Conservation (phyloP, 2,329 filamentous ascomycete species). For the Cladosporium sp. region DNA sequence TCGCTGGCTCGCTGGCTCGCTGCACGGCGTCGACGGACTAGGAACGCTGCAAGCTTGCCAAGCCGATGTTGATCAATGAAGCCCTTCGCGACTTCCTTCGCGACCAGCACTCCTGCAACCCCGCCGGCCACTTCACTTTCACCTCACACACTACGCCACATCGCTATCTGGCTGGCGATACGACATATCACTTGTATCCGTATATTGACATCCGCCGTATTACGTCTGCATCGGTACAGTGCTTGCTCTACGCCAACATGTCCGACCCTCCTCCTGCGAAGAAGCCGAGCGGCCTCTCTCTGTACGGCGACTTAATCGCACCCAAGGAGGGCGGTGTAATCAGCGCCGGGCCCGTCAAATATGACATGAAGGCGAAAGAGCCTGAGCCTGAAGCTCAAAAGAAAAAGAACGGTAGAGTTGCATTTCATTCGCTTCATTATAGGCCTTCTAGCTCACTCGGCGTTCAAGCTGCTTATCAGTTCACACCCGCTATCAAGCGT, state of each 20-base stretch:
- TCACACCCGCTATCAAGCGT: slow-evolving; percentile 77
- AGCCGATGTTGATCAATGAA: not conserved
- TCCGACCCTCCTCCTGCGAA: slow-evolving; percentile 16
- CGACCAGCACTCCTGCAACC: not conserved
- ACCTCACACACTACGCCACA: not conserved
- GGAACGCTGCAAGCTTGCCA: not conserved
- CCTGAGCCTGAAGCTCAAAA: slow-evolving; percentile 52
- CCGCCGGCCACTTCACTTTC: not conserved
- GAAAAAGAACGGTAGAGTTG: slow-evolving; percentile 65
- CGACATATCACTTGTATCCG: not conserved
- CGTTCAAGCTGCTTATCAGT: slow-evolving; percentile 67
- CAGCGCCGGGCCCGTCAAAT: slow-evolving; percentile 73
- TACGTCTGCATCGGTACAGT: not conserved
- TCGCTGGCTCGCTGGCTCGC: not conserved
- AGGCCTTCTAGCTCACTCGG: slow-evolving; percentile 52
- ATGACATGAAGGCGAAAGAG: slow-evolving; percentile 64
- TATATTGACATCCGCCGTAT: not conserved
- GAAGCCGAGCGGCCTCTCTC: slow-evolving; percentile 55
- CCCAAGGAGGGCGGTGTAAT: slow-evolving; percentile 60
- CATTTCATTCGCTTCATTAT: slow-evolving; percentile 36
- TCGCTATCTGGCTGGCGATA: not conserved
- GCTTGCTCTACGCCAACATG: slow-evolving; percentile 15
- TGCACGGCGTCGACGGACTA: not conserved
- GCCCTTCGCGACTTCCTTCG: not conserved
- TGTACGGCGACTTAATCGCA: slow-evolving; percentile 84